Evolutionary conservation across 1,139 yeast species (phyloP).

Genomic region (Debaryomycetaceae sp.): DNA sequence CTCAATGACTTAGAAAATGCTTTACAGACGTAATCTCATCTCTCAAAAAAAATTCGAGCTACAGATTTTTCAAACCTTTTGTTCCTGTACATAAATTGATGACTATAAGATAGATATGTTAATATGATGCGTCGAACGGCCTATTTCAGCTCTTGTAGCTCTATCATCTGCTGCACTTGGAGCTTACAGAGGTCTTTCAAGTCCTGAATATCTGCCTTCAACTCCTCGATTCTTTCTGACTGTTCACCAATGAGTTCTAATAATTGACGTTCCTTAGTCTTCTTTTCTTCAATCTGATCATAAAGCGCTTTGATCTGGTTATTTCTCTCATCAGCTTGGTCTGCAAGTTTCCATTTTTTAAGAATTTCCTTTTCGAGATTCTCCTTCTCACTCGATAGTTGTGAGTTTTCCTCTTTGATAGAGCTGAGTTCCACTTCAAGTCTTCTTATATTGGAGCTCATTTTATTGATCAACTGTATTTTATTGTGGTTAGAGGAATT

Average conservation of each 20-base stretch:
- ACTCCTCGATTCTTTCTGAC: slow-evolving; percentile 79
- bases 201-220: slow-evolving; percentile 84
- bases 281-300: slow-evolving; percentile 33
- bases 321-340: slow-evolving; percentile 42
- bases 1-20: not conserved
- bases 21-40: not conserved
- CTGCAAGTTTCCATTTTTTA: slow-evolving; percentile 37
- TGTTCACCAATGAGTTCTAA: slow-evolving; percentile 84
- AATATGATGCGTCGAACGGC: not conserved
- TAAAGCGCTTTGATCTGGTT: slow-evolving; percentile 32
- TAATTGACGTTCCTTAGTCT: slow-evolving; percentile 54
- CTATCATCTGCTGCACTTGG: slow-evolving; percentile 86
- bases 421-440: slow-evolving; percentile 74
- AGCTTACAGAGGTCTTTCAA: slow-evolving; percentile 74
- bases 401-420: slow-evolving; percentile 58
- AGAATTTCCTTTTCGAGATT: slow-evolving; percentile 66
- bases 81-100: not conserved
- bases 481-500: slow-evolving; percentile 15
- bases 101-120: not conserved
- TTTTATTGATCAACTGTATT: slow-evolving; percentile 65
- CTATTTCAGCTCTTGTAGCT: slow-evolving; percentile 42
- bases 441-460: slow-evolving; percentile 72
- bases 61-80: slow-evolving; percentile 2
- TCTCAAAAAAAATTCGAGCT: slow-evolving; percentile 5
- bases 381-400: slow-evolving; percentile 56